Evolutionary conservation across 2,329 filamentous ascomycete species (phyloP), one percentile per base, ranked within the genome.

Genomic region (Fusarium pseudograminearum): DNA sequence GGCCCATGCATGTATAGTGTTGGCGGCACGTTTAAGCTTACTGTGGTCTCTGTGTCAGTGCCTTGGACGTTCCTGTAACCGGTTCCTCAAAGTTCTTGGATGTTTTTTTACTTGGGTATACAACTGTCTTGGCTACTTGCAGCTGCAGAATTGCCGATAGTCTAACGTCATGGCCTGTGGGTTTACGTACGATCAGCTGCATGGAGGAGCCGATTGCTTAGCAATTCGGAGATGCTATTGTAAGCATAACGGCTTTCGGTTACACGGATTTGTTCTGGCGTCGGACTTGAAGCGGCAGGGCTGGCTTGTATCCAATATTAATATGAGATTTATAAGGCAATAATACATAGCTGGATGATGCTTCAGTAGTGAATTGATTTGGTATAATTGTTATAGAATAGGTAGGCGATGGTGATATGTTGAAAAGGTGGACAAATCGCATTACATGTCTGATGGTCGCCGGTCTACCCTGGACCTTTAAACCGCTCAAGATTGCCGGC

Each of bases 211-310:
- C 18, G 15, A n/a, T 26, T 65, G 54, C 48, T 65, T 65, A 53
- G 46, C 57, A 60, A 54, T 60, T 53, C 11, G 36, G 41, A n/a
- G 30, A 53, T 60, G 53, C 40, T 65, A 60, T 65, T 60, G 62
- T 65, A 65, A 60, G 61, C 62, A 54, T 16, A 20, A 38, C 53
- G 46, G 54, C 14, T 36, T 34, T 22, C 45, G 45, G 61, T 36
- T 51, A 31, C 45, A 30, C 40, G 26, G 40, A 47, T 18, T 51
- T 50, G 31, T 28, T 50, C 36, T 50, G 18, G 34, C 22, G 16
- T 20, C 22, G 24, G 10, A 24, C 11, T 30, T 26, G 5, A 20
- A 28, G 36, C 22, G 22, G 31, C 18, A 61, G 12, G 31, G 55
- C 55, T 61, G 55, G 33, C 31, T 30, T 47, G 20, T 28, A 30